Percentiles rank a stretch among this genome's conserved stretches.
Conservation (phyloP, 768 basidiomycete genomes). For the Pholiota conissans region DNA sequence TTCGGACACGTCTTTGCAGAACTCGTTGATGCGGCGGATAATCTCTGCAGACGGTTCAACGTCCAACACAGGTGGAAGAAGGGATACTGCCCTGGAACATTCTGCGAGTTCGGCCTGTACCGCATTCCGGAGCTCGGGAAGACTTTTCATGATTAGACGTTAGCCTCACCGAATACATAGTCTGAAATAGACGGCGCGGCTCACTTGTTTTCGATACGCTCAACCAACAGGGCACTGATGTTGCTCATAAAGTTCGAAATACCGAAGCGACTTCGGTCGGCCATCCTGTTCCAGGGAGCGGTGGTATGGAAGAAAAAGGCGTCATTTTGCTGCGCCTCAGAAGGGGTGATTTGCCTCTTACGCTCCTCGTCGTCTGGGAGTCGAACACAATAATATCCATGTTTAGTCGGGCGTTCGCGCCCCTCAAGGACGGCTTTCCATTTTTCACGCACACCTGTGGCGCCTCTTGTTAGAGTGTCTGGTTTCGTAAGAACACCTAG, state of each 20-base stretch:
- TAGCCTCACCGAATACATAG: neutral
- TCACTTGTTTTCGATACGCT: constrained; percentile 54
- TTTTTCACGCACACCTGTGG: constrained; percentile 35
- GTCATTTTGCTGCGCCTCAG: constrained; percentile 37
- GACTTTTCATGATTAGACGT: constrained; percentile 28
- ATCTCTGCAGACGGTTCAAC: constrained; percentile 47
- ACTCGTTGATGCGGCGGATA: constrained; percentile 39
- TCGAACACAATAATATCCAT: constrained; percentile 68
- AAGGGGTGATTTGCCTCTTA: constrained; percentile 29
- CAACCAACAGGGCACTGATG: constrained; percentile 52
- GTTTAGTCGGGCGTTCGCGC: constrained; percentile 41
- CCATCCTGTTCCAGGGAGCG: constrained; percentile 56
- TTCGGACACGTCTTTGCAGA: constrained; percentile 35
- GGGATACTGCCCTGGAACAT: constrained; percentile 31
- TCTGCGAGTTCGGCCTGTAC: constrained; percentile 38
- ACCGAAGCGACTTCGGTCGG: constrained; percentile 51
- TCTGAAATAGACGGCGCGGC: too few relatives aligned
- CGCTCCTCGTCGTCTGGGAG: constrained; percentile 64
- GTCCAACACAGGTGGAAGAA: constrained; percentile 39
- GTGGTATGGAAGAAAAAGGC: constrained; percentile 45
- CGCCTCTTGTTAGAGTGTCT: constrained; percentile 49
- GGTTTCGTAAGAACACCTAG: constrained; percentile 73
- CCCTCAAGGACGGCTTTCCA: constrained; percentile 50
- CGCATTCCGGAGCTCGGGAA: constrained; percentile 43
- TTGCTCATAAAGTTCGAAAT: constrained; percentile 51